phyloP scores from a whole-genome alignment of 768 basidiomycete genomes.

The Xerocomellus amylosporus region DNA sequence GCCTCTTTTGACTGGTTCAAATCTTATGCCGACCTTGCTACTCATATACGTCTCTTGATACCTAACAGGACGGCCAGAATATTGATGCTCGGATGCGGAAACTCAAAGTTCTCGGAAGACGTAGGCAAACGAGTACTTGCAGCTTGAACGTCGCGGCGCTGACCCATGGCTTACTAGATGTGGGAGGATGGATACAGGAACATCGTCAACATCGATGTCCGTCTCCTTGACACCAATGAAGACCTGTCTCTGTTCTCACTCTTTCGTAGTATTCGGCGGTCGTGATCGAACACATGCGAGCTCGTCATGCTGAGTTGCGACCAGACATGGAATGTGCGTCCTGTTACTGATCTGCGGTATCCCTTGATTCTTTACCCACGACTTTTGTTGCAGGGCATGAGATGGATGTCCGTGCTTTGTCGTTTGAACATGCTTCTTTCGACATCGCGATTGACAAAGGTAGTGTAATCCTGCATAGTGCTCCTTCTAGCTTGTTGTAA shows the following conservation, averaged over 20 bases:
- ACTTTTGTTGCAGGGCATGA: slow-evolving; percentile 57
- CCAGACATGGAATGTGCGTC: slow-evolving; percentile 71
- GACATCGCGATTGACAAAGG: slow-evolving; percentile 88
- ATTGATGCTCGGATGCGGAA: slow-evolving; percentile 83
- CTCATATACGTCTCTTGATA: slow-evolving; percentile 57
- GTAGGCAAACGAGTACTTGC: slow-evolving; percentile 32
- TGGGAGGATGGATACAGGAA: slow-evolving; percentile 83
- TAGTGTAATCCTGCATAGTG: slow-evolving; percentile 8
- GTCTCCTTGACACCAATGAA: slow-evolving; percentile 18
- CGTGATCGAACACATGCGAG: slow-evolving; percentile 71
- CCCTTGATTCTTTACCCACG: not conserved
- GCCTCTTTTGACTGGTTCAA: slow-evolving; percentile 85
- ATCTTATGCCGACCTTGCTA: slow-evolving; percentile 68
- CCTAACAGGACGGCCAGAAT: slow-evolving; percentile 61
- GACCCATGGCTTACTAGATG: slow-evolving; percentile 52
- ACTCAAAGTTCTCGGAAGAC: slow-evolving; percentile 76
- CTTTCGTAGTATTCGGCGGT: slow-evolving; percentile 64
- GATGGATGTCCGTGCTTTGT: slow-evolving; percentile 75
- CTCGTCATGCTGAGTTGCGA: slow-evolving; percentile 45
- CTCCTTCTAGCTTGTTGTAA: not conserved
- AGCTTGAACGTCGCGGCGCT: not conserved
- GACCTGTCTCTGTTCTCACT: not conserved
- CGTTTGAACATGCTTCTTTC: slow-evolving; percentile 56
- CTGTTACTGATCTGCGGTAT: not conserved
- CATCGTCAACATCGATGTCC: slow-evolving; percentile 75